Percentiles rank a stretch among this genome's conserved stretches.
Conservation (phyloP, 768 basidiomycete species). For the Termitomyces sp. region DNA sequence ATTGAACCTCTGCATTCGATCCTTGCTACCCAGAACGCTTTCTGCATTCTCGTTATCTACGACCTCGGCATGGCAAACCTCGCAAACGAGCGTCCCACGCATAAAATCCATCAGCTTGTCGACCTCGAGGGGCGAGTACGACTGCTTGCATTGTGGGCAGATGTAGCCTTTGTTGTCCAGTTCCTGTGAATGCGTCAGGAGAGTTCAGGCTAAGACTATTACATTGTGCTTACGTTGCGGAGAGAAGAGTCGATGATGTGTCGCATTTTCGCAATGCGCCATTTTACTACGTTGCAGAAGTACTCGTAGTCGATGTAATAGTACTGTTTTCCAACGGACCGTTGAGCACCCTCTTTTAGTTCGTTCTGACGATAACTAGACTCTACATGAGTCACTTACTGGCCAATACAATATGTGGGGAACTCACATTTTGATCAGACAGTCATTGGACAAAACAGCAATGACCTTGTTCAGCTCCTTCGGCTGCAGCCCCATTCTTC, state of each 20-base stretch:
- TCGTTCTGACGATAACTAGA: constrained; percentile 84
- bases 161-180: constrained; percentile 97
- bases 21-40: constrained; percentile 78
- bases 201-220: not conserved
- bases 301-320: constrained; percentile 95
- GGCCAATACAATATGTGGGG: no score
- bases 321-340: constrained; percentile 85
- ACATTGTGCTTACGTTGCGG: constrained; percentile 60
- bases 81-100: constrained; percentile 70
- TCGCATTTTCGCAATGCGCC: constrained; percentile 92
- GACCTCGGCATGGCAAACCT: constrained; percentile 82
- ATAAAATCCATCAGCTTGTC: constrained; percentile 74
- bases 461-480: constrained; percentile 90
- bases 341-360: constrained; percentile 83
- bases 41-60: constrained; percentile 90
- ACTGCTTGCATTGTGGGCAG: constrained; percentile 81
- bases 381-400: not conserved
- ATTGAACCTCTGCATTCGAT: constrained; percentile 95
- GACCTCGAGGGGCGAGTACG: constrained; percentile 82
- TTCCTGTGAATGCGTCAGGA: constrained; percentile 49
- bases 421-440: constrained; percentile 71
- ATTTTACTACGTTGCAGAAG: constrained; percentile 97
- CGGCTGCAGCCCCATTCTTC: constrained; percentile 80
- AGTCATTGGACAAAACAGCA: constrained; percentile 73
- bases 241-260: constrained; percentile 83